Conservation (phyloP, 1,284 basidiomycete genomes). For the Microbotryomycetes sp. region DNA sequence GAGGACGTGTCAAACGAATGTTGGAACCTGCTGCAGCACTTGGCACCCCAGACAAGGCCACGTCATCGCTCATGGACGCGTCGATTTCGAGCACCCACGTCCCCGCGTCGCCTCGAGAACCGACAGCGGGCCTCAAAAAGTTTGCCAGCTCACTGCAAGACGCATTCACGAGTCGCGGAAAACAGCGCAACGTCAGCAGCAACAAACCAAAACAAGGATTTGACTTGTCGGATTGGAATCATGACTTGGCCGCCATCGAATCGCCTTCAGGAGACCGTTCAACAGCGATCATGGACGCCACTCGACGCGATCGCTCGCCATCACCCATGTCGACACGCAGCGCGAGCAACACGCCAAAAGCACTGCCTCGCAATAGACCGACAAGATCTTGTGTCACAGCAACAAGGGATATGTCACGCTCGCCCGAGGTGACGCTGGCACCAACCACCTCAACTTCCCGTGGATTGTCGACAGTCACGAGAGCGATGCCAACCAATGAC, state of each 20-base stretch:
- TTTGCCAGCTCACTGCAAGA: slow-evolving; percentile 10
- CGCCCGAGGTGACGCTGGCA: background rate
- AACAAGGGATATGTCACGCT: background rate
- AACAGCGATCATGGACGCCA: background rate
- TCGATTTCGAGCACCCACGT: background rate
- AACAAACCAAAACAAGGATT: slow-evolving; percentile 29
- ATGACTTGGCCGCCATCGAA: slow-evolving; percentile 34
- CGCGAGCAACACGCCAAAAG: background rate
- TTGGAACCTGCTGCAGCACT: background rate
- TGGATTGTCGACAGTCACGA: slow-evolving; percentile 1
- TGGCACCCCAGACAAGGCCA: background rate
- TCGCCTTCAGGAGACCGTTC: slow-evolving; percentile 1
- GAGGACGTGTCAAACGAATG: background rate
- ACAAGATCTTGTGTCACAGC: background rate
- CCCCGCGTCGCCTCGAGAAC: slow-evolving; percentile 6
- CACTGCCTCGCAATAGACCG: background rate
- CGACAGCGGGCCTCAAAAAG: slow-evolving; percentile 17
- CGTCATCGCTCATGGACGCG: background rate
- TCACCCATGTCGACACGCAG: background rate
- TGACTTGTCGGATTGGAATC: slow-evolving; percentile 35
- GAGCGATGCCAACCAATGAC: slow-evolving; percentile 1
- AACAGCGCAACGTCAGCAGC: slow-evolving; percentile 16
- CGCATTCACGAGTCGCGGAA: slow-evolving; percentile 10
- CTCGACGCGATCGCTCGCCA: background rate
- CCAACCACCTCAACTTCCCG: slow-evolving; percentile 7